Base-by-base conservation (phyloP, 2,329 filamentous ascomycete species). In the Aspergillus terreus region DNA sequence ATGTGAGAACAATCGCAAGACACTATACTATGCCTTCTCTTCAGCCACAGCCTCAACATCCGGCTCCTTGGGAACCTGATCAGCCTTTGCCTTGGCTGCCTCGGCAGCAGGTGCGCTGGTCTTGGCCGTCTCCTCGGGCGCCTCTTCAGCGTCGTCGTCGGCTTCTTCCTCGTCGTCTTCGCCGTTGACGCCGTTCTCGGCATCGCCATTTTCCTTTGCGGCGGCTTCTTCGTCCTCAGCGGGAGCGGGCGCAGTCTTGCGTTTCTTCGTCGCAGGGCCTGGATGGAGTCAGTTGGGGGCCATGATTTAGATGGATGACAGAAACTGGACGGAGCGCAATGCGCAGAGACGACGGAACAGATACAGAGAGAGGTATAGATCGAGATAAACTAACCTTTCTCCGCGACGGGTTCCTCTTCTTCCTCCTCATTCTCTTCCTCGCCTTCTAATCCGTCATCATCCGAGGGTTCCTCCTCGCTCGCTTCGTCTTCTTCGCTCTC, bases 41-140 rank as follows among this genome's bases (percentile, higher is more conserved):
- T 61, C 64, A 50, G 55, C 63, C 50, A 67, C 64, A 38, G 55
- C 64, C 47, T 69, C 64, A 40, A 66, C 62, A 54, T 74, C 72
- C 44, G 65, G 45, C 48, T 68, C 65, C 57, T 67, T 64, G 11
- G 64, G 63, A 49, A 65, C 58, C 44, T 49, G 53, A 14, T 42
- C 57, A 21, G 56, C 67, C 66, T 68, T 73, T 9, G 55, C 64
- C 57, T 66, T 67, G 17, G 63, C 63, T 23, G 67, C 71, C 27
- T 63, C 54, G 1, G 62, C 62, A 53, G 68, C 62, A 51, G 70
- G 67, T 4, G 55, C 68, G 48, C 67, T 68, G 21, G 56, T 58
- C 55, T 68, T 63, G 9, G 67, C 66, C 3, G 69, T 69, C 11
- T 65, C 63, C 30, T 59, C 59, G 11, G 53, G 52, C 6, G 50